Evolutionary conservation across 2,329 filamentous ascomycete genomes (phyloP), one percentile per base, ranked within the genome.

Genomic region (Nothopassalora personata): DNA sequence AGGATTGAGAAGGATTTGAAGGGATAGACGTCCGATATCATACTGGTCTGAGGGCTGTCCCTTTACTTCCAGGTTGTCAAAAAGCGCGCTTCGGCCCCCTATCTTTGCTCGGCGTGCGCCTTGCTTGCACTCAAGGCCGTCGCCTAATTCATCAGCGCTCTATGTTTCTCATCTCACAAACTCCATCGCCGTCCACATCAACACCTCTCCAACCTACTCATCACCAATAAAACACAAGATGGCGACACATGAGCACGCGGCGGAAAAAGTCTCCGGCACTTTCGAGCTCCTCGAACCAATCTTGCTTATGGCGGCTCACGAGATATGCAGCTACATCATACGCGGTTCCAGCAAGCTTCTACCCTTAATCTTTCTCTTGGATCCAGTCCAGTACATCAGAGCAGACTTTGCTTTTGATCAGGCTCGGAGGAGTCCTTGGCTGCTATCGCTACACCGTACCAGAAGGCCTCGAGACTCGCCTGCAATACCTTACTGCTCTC

Each of bases 1-100:
- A 64, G 54, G 56, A 61, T 68, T 13, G 46, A 66, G 30, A 56
- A 50, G 23, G 66, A 69, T 47, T 43, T 69, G 48, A 59, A 60
- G 48, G 59, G 27, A 23, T 60, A 55, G 46, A 7, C 7, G 39
- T 43, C 2, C n/a, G 18, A n/a, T 13, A 15, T 43, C 13, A n/a
- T n/a, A n/a, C n/a, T 43, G 15, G 18, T 43, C 3, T 23, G 23
- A 23, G 15, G 5, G 10, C 34, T 36, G 34, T 15, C 10, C 10
- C 34, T 36, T 36, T 5, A 36, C n/a, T n/a, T n/a, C n/a, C n/a
- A n/a, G n/a, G n/a, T 15, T 36, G 34, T 36, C 8, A 10, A 36
- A 36, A 4, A 15, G 34, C 34, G 34, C 10, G 34, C 34, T 36
- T 36, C 34, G 10, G 3, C 4, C 10, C 34, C 6, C 34, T 36